Percentiles rank a stretch among this genome's conserved stretches.
Conservation (phyloP, 176 grass and related monocot species). For the Oryza rufipogon region DNA sequence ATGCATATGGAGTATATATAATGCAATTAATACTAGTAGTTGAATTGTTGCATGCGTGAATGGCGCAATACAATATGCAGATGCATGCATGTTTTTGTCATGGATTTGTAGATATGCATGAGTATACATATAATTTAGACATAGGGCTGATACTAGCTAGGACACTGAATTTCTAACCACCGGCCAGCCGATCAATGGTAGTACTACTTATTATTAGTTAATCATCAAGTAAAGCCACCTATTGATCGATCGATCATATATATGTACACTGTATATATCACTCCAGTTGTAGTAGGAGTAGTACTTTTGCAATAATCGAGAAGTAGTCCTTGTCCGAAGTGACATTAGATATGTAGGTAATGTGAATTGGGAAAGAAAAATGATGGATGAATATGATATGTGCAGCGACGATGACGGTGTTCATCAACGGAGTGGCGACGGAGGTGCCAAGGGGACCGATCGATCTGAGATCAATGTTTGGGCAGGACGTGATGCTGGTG, state of each 20-base stretch:
- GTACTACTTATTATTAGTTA: not conserved
- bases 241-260: not conserved
- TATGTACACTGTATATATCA: not conserved
- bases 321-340: not conserved
- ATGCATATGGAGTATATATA: not conserved
- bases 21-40: not conserved
- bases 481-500: slow-evolving; percentile 77
- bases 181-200: not conserved
- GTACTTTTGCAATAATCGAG: not conserved
- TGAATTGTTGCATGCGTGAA: not conserved
- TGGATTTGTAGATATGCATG: slow-evolving; percentile 1
- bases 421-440: slow-evolving; percentile 83
- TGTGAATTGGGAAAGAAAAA: not conserved
- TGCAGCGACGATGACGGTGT: slow-evolving; percentile 74
- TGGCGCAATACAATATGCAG: not conserved
- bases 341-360: not conserved
- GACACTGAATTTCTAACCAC: not conserved
- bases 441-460: slow-evolving; percentile 84
- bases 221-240: not conserved
- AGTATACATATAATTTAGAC: not conserved
- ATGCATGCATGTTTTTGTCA: slow-evolving; percentile 26
- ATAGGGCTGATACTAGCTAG: not conserved
- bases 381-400: not conserved
- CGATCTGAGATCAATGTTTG: slow-evolving; percentile 76
- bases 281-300: not conserved